These are phyloP conservation scores for Mortierella polycephala DNA, from an alignment of 371 early-diverging fungal species.

Conservation along the genomic window DNA sequence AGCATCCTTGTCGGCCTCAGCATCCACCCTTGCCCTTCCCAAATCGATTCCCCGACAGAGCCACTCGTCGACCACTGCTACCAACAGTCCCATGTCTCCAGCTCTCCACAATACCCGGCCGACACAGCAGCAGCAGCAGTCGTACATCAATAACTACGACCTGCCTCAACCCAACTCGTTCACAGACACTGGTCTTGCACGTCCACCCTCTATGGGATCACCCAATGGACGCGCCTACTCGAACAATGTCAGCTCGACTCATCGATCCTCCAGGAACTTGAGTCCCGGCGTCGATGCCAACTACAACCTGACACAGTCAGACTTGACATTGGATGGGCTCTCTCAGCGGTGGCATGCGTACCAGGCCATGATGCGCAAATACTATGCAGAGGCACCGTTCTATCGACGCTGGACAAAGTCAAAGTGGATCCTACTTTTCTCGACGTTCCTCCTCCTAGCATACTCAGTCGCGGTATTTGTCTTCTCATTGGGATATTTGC, in stretches of 20 bases:
- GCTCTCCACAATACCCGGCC: neutral
- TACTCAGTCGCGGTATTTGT: constrained; percentile 36
- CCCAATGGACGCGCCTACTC: constrained; percentile 6
- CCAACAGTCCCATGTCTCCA: constrained; percentile 6
- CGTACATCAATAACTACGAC: neutral
- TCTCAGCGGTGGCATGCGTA: constrained; percentile 44
- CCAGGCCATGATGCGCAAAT: constrained; percentile 41
- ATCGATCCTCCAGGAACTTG: constrained; percentile 18
- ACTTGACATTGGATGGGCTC: constrained; percentile 41
- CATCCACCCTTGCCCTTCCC: neutral
- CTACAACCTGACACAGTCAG: constrained; percentile 39
- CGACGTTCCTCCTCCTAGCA: constrained; percentile 21
- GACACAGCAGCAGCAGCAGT: neutral
- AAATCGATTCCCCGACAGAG: constrained; percentile 6
- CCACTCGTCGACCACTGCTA: neutral
- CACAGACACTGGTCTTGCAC: neutral
- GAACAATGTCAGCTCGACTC: constrained; percentile 11
- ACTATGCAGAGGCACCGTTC: constrained; percentile 39
- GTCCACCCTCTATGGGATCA: constrained; percentile 16
- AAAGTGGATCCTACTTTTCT: constrained; percentile 43
- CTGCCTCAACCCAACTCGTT: neutral
- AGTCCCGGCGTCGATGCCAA: constrained; percentile 8
- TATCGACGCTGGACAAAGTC: constrained; percentile 46
- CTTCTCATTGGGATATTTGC: constrained; percentile 26
- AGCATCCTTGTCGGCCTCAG: constrained; percentile 2